phyloP scores from a whole-genome alignment of 73 alveolate genomes.

The Blepharisma japonicum region DNA sequence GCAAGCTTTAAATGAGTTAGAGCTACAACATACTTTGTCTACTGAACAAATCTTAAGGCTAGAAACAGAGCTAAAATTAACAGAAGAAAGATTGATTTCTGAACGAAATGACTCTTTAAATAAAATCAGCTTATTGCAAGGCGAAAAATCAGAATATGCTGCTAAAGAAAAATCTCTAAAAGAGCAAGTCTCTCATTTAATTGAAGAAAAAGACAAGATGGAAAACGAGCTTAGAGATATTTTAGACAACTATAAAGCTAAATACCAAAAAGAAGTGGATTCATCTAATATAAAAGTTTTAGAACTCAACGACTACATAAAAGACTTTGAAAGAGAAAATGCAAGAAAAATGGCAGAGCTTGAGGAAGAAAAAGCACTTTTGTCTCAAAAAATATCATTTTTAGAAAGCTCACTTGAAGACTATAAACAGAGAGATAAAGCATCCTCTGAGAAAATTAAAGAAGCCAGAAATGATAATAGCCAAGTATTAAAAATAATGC shows the following conservation, averaged over 20 bases:
- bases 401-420: constrained; percentile 48
- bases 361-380: constrained; percentile 84
- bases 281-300: constrained; percentile 38
- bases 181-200: constrained; percentile 56
- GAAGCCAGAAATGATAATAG: not conserved
- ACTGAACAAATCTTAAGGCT: constrained; percentile 60
- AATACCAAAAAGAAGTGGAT: constrained; percentile 47
- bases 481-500: not conserved
- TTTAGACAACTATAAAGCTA: constrained; percentile 55
- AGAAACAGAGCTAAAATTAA: constrained; percentile 66
- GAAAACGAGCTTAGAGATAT: constrained; percentile 63
- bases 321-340: constrained; percentile 71
- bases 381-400: constrained; percentile 61
- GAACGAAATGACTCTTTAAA: constrained; percentile 51
- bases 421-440: constrained; percentile 39
- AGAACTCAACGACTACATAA: constrained; percentile 52
- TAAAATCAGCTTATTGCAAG: constrained; percentile 49
- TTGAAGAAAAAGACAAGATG: constrained; percentile 61
- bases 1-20: constrained; percentile 55
- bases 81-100: constrained; percentile 44
- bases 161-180: constrained; percentile 69
- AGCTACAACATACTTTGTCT: constrained; percentile 53
- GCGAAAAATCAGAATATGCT: constrained; percentile 69
- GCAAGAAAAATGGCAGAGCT: constrained; percentile 56
- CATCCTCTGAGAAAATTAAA: constrained; percentile 46